Evolutionary conservation across 352 stramenopile species (phyloP), one percentile per base, ranked within the genome.

Genomic region (Pythium guiyangense): DNA sequence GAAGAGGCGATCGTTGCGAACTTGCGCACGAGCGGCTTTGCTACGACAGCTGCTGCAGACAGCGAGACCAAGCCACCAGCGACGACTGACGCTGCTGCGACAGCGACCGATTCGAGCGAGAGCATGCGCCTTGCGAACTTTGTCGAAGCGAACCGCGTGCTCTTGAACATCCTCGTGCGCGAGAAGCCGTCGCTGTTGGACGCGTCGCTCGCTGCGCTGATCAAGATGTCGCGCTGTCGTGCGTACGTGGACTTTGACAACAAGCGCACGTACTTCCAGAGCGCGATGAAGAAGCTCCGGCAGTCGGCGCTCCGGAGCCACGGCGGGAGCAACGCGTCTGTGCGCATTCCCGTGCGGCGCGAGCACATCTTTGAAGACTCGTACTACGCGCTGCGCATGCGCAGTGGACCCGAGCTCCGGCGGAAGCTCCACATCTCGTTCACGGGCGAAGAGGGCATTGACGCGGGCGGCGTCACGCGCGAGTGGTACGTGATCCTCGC

Each of bases 401-500:
- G 96, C 27, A 99, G 90, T 62, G 96, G 97, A 5, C 90, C 98
- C 29, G 97, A 99, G 63, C 85, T 99, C 66, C 79, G 96, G 5
- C 94, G 97, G 15, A 91, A 98, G 54, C 72, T 99, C 37, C 94
- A 99, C 64, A 98, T 99, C 54, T 98, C 96, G 10, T 99, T 99
- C 66, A 90, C 83, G 2, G 88, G 96, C 40, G 97, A 99, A 79
- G 94, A 99, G 70, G 97, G 97, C 26, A 98, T 99, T 70, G 97
- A 99, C 70, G 97, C 97, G 0, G 97, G 97, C 58, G 97, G 97
- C 25, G 80, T 99, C 14, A 99, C 97, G 34, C 80, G 97, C 47
- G 97, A 99, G 80, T 99, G 98, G 79, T 98, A 99, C 73, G 95
- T 95, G 62, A 99, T 99, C 71, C 71, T 99, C 31, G 96, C 97